Percentiles rank a stretch among this genome's conserved stretches.
Evolutionary conservation across 2,329 filamentous ascomycete species (phyloP).

Genomic region (Microdochium paspali): DNA sequence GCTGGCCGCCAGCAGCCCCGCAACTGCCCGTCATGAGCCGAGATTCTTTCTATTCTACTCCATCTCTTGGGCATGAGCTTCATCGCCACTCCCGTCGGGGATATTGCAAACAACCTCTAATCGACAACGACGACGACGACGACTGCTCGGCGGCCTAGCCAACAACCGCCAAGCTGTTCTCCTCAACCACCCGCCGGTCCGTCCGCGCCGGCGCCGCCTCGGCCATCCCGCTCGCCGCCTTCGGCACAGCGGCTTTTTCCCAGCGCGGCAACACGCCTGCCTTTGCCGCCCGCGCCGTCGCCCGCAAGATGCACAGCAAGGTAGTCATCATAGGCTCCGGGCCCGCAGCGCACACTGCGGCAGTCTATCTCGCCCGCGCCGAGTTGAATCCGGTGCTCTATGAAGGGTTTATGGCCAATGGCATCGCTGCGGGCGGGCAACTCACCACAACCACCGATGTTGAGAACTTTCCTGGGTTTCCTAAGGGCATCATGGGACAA

Average conservation of each 20-base stretch:
- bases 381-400: constrained; percentile 93
- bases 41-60: no score
- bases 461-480: constrained; percentile 97
- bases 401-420: constrained; percentile 96
- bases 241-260: constrained; percentile 54
- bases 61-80: no score
- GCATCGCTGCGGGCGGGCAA: constrained; percentile 91
- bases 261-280: constrained; percentile 33
- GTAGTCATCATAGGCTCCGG: constrained; percentile 92
- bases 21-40: no score
- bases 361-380: constrained; percentile 89
- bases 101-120: background rate
- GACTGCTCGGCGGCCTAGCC: background rate
- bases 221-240: constrained; percentile 58
- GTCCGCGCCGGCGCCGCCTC: constrained; percentile 66
- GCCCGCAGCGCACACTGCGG: constrained; percentile 93
- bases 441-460: constrained; percentile 97
- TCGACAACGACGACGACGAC: background rate
- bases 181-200: constrained; percentile 67
- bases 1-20: no score
- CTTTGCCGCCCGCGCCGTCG: constrained; percentile 18
- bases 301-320: constrained; percentile 75
- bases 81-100: background rate
- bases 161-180: constrained; percentile 76
- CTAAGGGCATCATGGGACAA: constrained; percentile 74